Evolutionary conservation across 2,329 filamentous ascomycete genomes (phyloP), one percentile per base, ranked within the genome.

Genomic region (Claviceps lovelessii): DNA sequence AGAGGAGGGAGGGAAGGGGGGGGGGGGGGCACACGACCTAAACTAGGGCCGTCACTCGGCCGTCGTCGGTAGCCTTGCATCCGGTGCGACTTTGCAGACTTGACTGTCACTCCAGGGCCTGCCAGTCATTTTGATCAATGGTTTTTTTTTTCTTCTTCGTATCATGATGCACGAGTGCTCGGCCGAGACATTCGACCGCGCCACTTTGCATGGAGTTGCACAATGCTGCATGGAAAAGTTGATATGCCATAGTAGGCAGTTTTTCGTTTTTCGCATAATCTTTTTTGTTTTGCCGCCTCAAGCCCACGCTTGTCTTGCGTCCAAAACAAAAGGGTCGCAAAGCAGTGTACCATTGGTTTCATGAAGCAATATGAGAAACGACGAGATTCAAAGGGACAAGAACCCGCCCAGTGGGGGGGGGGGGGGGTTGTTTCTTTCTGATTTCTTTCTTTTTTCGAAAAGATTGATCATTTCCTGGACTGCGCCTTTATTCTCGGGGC

Each of bases 401-500:
- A 23, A 23, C n/a, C n/a, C n/a, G n/a, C n/a, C n/a, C n/a, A n/a
- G n/a, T n/a, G n/a, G n/a, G n/a, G n/a, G n/a, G n/a, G n/a, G 23
- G 23, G 23, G 23, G 23, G 1, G 1, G 23, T 23, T 23, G 23
- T 23, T 23, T 23, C 23, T 23, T 23, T 23, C 23, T 23, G 1
- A 23, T 23, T 23, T 23, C 23, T 23, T 23, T 3, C 3, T 23
- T 23, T 23, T 23, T 23, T 23, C 3, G 23, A 23, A 23, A 23
- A 23, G 23, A 23, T 23, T 23, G 23, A 23, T 23, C 23, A 23
- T 23, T 23, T 23, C 5, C 8, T 45, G 28, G 6, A n/a, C 19
- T 44, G 29, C 2, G 19, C 23, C 23, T 44, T 63, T 59, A 78
- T 49, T 72, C 68, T 51, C 70, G 70, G 3, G 77, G 76, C 41